These are phyloP conservation scores for Xerocomellus amylosporus DNA, from an alignment of 768 basidiomycete species.

Conservation along the genomic window DNA sequence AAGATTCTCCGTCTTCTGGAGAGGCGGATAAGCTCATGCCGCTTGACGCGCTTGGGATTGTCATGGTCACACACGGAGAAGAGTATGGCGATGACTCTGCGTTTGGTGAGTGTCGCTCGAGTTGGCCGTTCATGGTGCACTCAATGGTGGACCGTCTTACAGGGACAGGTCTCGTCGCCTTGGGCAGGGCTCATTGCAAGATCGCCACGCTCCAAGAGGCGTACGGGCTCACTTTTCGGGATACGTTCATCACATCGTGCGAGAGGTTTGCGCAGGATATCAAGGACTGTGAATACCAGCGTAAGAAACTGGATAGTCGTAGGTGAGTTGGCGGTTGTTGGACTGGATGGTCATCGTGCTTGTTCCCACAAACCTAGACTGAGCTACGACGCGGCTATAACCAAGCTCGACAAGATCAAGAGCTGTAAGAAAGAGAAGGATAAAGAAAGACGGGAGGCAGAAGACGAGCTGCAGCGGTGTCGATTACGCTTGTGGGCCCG, in stretches of 20 bases:
- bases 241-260: slow-evolving; percentile 69
- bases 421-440: slow-evolving; percentile 81
- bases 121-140: not conserved
- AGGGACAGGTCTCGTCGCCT: slow-evolving; percentile 71
- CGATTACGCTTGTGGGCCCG: slow-evolving; percentile 68
- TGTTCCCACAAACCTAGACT: slow-evolving; percentile 42
- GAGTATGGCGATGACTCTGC: slow-evolving; percentile 75
- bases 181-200: slow-evolving; percentile 84
- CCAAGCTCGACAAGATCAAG: slow-evolving; percentile 66
- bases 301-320: slow-evolving; percentile 86
- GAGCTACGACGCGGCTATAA: slow-evolving; percentile 71
- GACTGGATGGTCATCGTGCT: not conserved
- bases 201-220: slow-evolving; percentile 83
- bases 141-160: not conserved
- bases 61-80: slow-evolving; percentile 85
- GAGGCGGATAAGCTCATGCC: slow-evolving; percentile 69
- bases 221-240: slow-evolving; percentile 67
- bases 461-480: slow-evolving; percentile 74
- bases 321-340: slow-evolving; percentile 44
- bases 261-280: slow-evolving; percentile 67
- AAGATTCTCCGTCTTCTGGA: slow-evolving; percentile 58
- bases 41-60: slow-evolving; percentile 76
- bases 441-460: slow-evolving; percentile 66
- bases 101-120: slow-evolving; percentile 48
- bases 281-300: slow-evolving; percentile 75